A percentile compares a stretch with the other conserved stretches of the same genome.
Conservation (phyloP, 148 eudicot genomes). For the Drosera capensis region DNA sequence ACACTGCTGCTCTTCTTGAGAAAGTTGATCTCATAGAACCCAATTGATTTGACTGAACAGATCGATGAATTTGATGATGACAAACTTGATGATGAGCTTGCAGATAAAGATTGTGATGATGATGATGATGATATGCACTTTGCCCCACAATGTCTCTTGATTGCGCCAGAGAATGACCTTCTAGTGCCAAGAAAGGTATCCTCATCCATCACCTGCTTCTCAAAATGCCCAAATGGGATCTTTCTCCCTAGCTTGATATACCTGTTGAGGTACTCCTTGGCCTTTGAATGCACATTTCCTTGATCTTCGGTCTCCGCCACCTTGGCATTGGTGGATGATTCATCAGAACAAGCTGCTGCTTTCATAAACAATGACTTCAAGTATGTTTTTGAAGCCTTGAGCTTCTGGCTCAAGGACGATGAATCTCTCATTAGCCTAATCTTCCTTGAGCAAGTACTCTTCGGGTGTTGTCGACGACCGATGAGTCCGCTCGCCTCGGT, state of each 20-base stretch:
- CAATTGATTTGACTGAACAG: constrained; percentile 30
- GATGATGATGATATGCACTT: constrained; percentile 26
- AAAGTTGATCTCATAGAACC: constrained; percentile 24
- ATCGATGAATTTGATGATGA: constrained; percentile 36
- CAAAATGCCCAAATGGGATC: constrained; percentile 20
- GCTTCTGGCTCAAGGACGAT: constrained; percentile 27
- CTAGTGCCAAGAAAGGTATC: constrained; percentile 20
- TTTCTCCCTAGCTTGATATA: constrained; percentile 16
- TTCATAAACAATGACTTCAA: constrained; percentile 48
- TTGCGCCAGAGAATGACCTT: constrained; percentile 50
- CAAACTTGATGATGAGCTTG: constrained; percentile 27
- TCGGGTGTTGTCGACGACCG: constrained; percentile 9
- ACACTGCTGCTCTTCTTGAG: constrained; percentile 45
- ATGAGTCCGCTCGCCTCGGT: constrained; percentile 13
- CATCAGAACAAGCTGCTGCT: constrained; percentile 26
- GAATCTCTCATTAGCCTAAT: constrained; percentile 35
- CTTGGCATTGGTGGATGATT: constrained; percentile 12
- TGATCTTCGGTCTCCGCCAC: constrained; percentile 7
- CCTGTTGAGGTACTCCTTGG: constrained; percentile 14
- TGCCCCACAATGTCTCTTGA: constrained; percentile 31
- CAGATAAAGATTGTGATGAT: constrained; percentile 16
- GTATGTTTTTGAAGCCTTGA: constrained; percentile 43
- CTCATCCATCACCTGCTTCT: constrained; percentile 10
- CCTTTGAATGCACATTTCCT: constrained; percentile 8
- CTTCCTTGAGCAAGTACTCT: constrained; percentile 46